A percentile compares a stretch with the other conserved stretches of the same genome.
These are phyloP conservation scores for Phyllosticta ampelicida DNA, from an alignment of 2,329 filamentous ascomycete genomes.

Conservation along the genomic window DNA sequence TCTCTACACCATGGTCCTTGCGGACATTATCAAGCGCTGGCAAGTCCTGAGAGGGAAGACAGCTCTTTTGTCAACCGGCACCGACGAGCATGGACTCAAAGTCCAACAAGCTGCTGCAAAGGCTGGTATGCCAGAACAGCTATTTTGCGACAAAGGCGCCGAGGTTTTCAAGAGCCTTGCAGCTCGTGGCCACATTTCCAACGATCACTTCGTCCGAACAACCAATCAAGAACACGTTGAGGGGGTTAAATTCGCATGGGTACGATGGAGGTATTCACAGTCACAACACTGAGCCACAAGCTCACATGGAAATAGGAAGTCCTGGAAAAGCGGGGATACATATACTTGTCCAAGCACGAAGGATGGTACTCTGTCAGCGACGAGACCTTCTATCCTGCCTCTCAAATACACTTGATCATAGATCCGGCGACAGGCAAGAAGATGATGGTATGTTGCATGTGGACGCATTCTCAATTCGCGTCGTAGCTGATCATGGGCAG, in stretches of 20 bases:
- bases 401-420: constrained; percentile 59
- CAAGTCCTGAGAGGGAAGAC: constrained; percentile 60
- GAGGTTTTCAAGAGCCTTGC: constrained; percentile 69
- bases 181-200: constrained; percentile 53
- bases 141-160: constrained; percentile 81
- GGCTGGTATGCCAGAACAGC: constrained; percentile 59
- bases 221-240: constrained; percentile 73
- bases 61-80: constrained; percentile 76
- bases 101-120: constrained; percentile 69
- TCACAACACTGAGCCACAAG: not conserved
- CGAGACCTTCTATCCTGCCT: constrained; percentile 86
- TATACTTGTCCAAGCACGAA: constrained; percentile 77
- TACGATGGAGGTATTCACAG: constrained; percentile 19
- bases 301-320: constrained; percentile 39
- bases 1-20: constrained; percentile 82
- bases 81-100: constrained; percentile 96
- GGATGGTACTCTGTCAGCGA: constrained; percentile 97
- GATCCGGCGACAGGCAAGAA: constrained; percentile 74
- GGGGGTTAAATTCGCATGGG: constrained; percentile 85
- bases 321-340: constrained; percentile 61
- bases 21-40: constrained; percentile 90
- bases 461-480: not conserved
- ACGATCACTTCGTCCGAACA: constrained; percentile 87
- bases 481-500: constrained; percentile 19
- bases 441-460: constrained; percentile 49